Conservation (phyloP, 371 early-diverging fungal species). For the Mortierella sp. region DNA sequence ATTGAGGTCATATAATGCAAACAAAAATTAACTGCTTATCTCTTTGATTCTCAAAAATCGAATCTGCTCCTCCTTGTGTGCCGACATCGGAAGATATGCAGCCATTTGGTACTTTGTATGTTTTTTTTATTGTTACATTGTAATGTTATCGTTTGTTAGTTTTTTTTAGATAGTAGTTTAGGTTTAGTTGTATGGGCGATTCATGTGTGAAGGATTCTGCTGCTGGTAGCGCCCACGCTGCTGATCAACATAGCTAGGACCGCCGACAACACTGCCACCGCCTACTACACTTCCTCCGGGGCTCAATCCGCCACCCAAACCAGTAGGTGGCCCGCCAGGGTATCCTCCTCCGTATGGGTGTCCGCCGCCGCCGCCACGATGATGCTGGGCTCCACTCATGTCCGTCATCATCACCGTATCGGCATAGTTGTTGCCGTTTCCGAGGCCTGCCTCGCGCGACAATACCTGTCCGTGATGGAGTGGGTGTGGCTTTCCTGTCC, state of each 20-base stretch:
- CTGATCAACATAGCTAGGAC: slow-evolving; percentile 45
- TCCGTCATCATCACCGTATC: slow-evolving; percentile 56
- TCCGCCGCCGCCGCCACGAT: slow-evolving; percentile 31
- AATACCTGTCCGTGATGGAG: slow-evolving; percentile 30
- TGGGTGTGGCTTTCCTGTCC: slow-evolving; percentile 33
- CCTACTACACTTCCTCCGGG: slow-evolving; percentile 46
- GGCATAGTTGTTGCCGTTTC: slow-evolving; percentile 35
- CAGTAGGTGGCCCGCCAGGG: slow-evolving; percentile 32
- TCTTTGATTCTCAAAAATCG: not conserved
- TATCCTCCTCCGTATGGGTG: slow-evolving; percentile 23
- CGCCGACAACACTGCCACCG: slow-evolving; percentile 28
- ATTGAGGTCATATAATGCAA: not conserved
- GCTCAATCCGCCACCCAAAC: slow-evolving; percentile 47
- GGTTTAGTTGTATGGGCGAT: slow-evolving; percentile 37
- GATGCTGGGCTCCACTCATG: slow-evolving; percentile 32
- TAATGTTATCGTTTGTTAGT: not conserved
- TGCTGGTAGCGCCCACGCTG: slow-evolving; percentile 51
- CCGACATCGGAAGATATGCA: too few relatives aligned
- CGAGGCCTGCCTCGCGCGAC: slow-evolving; percentile 37
- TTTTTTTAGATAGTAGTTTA: slow-evolving; percentile 11
- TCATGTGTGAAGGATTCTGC: slow-evolving; percentile 11
- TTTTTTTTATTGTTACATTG: not conserved
- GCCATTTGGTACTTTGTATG: not conserved
- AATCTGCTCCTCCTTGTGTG: too few relatives aligned
- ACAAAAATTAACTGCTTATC: not conserved